Evolutionary conservation across 371 early-diverging fungal species (phyloP), one percentile per base, ranked within the genome.

Genomic region (Syncephalis fuscata): DNA sequence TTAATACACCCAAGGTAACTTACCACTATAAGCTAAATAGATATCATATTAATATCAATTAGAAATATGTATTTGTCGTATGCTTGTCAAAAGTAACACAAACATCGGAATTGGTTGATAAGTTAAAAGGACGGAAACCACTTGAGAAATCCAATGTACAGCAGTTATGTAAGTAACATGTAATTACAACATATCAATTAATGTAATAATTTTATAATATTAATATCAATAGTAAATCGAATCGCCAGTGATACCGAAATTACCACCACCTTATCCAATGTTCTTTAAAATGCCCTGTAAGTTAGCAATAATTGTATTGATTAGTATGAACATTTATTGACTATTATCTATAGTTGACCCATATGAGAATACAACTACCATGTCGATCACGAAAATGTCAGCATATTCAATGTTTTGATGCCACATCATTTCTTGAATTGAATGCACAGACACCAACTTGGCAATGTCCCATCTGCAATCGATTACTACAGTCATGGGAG

Each of bases 341-440:
- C 23, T 32, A 37, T n/a, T n/a, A n/a, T n/a, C n/a, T 21, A 19
- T 54, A 77, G 66, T 66, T 83, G 40, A 72, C 72, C 1, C 72
- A 74, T 45, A 65, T 65, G 2, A 74, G 83, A 3, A 82, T 85
- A 24, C 53, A 45, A 0, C 55, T 64, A 14, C 86, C 86, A 0
- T 65, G 67, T n/a, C 71, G 81, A 43, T 68, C 79, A 0, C 55
- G 48, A 1, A 49, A 55, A 8, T 85, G 86, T 52, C 56, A 67
- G 17, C 86, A 85, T 58, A 42, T 78, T 11, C 82, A 85, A 54
- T 86, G 87, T 53, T 86, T 82, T 56, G 87, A 86, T 48, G 74
- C 70, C 4, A 58, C 52, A 9, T 71, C 72, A 0, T 85, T 73
- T 48, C 58, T 84, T 26, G 59, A 68, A 22, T 71, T 86, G 66